Base-by-base conservation (phyloP, 75 land plant genomes). In the Cupressus sempervirens region DNA sequence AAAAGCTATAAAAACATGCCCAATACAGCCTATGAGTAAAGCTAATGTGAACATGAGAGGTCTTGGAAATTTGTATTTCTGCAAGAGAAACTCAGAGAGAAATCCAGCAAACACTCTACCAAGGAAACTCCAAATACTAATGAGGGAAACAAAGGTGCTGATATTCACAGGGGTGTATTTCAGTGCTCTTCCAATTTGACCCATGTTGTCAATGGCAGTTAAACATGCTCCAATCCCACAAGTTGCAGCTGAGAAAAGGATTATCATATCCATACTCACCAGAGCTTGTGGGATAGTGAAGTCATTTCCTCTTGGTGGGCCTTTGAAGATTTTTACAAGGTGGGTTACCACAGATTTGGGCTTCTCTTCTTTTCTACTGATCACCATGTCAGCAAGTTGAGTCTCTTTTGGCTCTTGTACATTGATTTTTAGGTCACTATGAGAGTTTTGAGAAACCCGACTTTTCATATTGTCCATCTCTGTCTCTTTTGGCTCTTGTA, bases 61-160 rank as follows among this genome's bases (percentile, higher is more conserved):
- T 13, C 74, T 72, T 10, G 74, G 35, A 72, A 72, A 72, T 13
- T 23, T 72, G 30, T 72, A 72, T 32, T 72, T 72, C 12, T 30
- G 35, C 3, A 72, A 32, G 13, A 72, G 74, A 52, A 80, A 38
- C 68, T 94, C 96, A 35, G 95, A 94, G 45, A 80, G 54, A 70
- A 86, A 91, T 6, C 96, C 96, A 12, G 93, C 84, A 12, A 82
- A 81, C 13, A 94, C 89, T 3, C 96, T 85, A 13, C 96, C 96
- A 7, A 89, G 48, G 75, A 92, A 93, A 82, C 92, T 93, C 96
- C 96, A 94, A 7, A 94, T 94, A 88, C 93, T 92, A 3, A 94
- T 86, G 43, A 94, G 91, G 0, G 93, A 89, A 13, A 94, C 93
- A 65, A 91, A 93, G 13, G 96, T 91, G 88, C 67, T 87, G n/a